These are phyloP conservation scores for Pulveroboletus sp. DNA, from an alignment of 768 basidiomycete species.

Conservation along the genomic window DNA sequence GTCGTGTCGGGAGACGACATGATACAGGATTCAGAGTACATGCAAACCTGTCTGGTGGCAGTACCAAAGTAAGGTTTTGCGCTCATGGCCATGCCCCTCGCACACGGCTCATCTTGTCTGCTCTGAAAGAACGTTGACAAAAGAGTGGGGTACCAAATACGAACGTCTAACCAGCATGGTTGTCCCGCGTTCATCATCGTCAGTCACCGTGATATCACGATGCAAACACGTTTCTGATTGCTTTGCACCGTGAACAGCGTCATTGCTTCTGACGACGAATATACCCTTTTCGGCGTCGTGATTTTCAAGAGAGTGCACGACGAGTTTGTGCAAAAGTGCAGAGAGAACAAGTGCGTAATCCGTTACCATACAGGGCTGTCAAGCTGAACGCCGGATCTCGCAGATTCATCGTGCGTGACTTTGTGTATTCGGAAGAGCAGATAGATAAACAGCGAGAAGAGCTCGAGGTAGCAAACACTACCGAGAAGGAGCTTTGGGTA, in stretches of 20 bases:
- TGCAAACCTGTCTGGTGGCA: constrained; percentile 90
- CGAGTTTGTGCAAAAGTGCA: constrained; percentile 88
- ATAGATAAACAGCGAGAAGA: constrained; percentile 80
- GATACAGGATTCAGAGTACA: constrained; percentile 86
- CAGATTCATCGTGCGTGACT: constrained; percentile 95
- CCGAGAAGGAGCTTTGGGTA: constrained; percentile 98
- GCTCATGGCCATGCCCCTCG: constrained; percentile 5
- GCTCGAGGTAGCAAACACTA: constrained; percentile 70
- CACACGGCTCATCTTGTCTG: constrained; percentile 14
- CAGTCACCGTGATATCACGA: constrained; percentile 29
- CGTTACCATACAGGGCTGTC: not conserved
- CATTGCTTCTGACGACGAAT: constrained; percentile 87
- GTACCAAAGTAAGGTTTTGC: constrained; percentile 76
- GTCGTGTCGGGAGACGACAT: constrained; percentile 81
- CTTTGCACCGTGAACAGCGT: constrained; percentile 41
- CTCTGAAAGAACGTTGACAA: constrained; percentile 60
- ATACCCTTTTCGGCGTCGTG: constrained; percentile 78
- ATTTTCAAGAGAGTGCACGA: constrained; percentile 91
- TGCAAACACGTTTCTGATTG: constrained; percentile 21
- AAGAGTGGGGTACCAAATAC: constrained; percentile 89
- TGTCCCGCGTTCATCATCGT: constrained; percentile 90
- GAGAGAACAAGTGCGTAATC: constrained; percentile 83
- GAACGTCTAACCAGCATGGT: constrained; percentile 88
- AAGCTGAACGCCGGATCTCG: constrained; percentile 8
- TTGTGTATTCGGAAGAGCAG: constrained; percentile 81